phyloP scores from a whole-genome alignment of 441 rosid genomes.

The Pelargonium myrrhifolium region DNA sequence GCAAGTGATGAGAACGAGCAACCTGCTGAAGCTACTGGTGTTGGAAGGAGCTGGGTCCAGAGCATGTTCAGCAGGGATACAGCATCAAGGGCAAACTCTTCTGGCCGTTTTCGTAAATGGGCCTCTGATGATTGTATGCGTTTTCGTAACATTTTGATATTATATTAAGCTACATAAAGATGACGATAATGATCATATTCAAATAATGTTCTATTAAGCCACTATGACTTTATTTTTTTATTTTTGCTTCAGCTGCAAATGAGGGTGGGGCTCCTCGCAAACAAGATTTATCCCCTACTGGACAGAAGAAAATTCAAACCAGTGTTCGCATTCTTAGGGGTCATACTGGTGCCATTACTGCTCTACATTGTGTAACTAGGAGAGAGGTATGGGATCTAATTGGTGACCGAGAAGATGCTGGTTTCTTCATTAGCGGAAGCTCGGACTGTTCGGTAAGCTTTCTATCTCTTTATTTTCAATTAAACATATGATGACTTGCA shows the following conservation, averaged over 20 bases:
- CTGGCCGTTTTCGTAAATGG: conserved; percentile 75
- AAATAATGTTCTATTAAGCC: not conserved
- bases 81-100: conserved; percentile 65
- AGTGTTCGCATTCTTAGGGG: conserved; percentile 88
- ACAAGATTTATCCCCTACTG: conserved; percentile 62
- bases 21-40: conserved; percentile 88
- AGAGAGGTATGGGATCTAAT: conserved; percentile 98
- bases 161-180: not conserved
- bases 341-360: conserved; percentile 86
- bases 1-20: conserved; percentile 63
- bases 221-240: conserved; percentile 10
- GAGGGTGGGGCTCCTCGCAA: conserved; percentile 45
- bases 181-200: conserved; percentile 1
- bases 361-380: conserved; percentile 93
- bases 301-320: conserved; percentile 86
- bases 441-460: conserved; percentile 72
- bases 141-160: conserved; percentile 16
- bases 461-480: conserved; percentile 18
- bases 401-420: conserved; percentile 99
- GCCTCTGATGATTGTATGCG: conserved; percentile 62
- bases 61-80: conserved; percentile 97
- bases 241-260: conserved; percentile 22
- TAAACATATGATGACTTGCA: conserved; percentile 10
- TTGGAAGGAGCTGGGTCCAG: conserved; percentile 99
- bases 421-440: conserved; percentile 98